Base-by-base conservation (phyloP, 495 filamentous ascomycete genomes). In the Thermochaetoides thermophila region DNA sequence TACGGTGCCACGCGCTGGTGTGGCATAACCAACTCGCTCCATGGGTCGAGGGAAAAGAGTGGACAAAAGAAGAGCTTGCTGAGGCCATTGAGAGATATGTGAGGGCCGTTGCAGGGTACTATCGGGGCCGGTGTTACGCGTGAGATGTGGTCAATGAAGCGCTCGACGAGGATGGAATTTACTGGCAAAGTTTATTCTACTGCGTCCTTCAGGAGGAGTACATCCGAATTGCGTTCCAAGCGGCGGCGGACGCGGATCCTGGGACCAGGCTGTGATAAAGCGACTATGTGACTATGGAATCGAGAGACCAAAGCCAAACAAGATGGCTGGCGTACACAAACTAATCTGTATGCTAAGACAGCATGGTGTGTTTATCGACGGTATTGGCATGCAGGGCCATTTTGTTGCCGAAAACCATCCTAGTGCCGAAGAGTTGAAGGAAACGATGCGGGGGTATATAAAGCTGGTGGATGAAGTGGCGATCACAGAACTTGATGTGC, bases 231-330 rank as follows among this genome's bases (percentile, higher is more conserved):
- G 73, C 72, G 15, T 71, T 77, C 46, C 35, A 46, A 13, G 57
- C 60, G 19, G 58, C 63, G 3, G 59, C 63, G 4, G 57, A 55
- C 1, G 61, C 56, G 1, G 73, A 76, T 37, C 69, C 68, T 1
- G 33, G 52, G 16, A 69, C 69, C 0, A 75, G 75, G 55, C 62
- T 78, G 16, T 78, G 73, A 42, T 73, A 73, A 59, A 78, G 78
- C 42, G 71, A 75, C 38, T 81, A 78, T 57, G 78, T 41, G 71
- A 75, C 38, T 81, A 78, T 57, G 76, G 72, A 56, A 68, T 74
- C 43, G 76, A 78, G 49, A 55, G 46, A 4, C 53, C 60, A 4
- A 22, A 17, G 7, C 31, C 16, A 16, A 12, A 17, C 27, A 50
- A 40, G 31, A 47, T 38, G 13, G 44, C 36, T 11, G 56, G 64